A percentile compares a stretch with the other conserved stretches of the same genome.
phyloP scores from a whole-genome alignment of 331 rosid species.

The Dryas integrifolia region DNA sequence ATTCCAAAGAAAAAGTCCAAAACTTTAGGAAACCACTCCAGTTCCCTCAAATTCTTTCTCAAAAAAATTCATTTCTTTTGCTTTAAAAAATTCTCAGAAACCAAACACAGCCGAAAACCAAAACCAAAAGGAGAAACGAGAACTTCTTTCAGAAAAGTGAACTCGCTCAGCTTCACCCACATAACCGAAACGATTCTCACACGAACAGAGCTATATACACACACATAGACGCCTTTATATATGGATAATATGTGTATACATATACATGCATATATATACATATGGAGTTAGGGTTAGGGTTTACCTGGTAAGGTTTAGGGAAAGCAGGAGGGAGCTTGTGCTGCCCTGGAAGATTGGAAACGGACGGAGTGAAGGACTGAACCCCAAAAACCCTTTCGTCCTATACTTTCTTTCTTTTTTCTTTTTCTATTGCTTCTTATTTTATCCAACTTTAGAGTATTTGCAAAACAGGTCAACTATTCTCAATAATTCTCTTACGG shows the following conservation, averaged over 20 bases:
- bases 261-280: not conserved
- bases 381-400: constrained; percentile 1
- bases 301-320: not conserved
- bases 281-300: not conserved
- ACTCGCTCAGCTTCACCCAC: not conserved
- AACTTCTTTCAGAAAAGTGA: not conserved
- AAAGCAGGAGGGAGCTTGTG: not conserved
- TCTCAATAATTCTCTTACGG: not conserved
- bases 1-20: not conserved
- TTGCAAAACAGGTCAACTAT: not conserved
- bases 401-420: not conserved
- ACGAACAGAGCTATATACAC: not conserved
- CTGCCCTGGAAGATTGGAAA: not conserved
- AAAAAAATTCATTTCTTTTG: not conserved
- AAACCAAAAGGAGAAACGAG: not conserved
- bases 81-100: not conserved
- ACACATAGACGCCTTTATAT: not conserved
- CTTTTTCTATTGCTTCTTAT: not conserved
- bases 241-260: too few species aligned
- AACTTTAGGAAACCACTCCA: not conserved
- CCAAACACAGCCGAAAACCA: not conserved
- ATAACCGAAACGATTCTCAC: too few species aligned
- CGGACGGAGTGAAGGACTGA: not conserved
- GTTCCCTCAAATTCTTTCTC: not conserved
- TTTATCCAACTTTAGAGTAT: constrained; percentile 1